Conservation (phyloP, 129 eudicot species). For the Artemisia annua region DNA sequence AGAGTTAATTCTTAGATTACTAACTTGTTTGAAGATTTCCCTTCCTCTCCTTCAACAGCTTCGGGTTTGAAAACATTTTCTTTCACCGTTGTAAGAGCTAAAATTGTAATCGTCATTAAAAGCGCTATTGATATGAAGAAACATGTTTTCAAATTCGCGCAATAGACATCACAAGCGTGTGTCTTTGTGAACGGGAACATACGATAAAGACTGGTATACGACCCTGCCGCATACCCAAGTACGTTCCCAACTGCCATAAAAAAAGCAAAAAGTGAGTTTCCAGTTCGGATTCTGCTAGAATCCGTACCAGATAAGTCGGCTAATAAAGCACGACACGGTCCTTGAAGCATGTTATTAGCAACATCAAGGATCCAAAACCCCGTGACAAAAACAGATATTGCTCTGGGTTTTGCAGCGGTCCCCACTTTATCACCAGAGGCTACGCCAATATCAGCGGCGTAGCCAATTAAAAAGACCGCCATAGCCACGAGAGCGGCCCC, state of each 20-base stretch:
- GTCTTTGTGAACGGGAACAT: conserved; percentile 66
- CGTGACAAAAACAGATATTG: conserved; percentile 65
- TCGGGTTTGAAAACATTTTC: conserved; percentile 37
- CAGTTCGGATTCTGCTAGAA: conserved; percentile 18
- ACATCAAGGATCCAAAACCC: conserved; percentile 96
- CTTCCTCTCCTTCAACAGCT: conserved; percentile 1
- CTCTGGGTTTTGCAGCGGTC: conserved; percentile 50
- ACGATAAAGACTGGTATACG: conserved; percentile 54
- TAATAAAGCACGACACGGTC: conserved; percentile 79
- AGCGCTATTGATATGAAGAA: conserved; percentile 74
- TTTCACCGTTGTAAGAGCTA: conserved; percentile 42
- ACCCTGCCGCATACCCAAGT: conserved; percentile 84
- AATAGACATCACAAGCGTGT: conserved; percentile 66
- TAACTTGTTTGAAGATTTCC: no score
- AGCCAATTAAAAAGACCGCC: conserved; percentile 83
- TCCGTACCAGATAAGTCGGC: conserved; percentile 56
- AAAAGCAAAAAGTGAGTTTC: conserved; percentile 65
- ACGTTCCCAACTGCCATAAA: conserved; percentile 93
- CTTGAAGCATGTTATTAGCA: conserved; percentile 83
- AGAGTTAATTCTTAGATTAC: no score
- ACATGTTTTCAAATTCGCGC: conserved; percentile 79
- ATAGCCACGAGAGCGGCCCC: conserved; percentile 60
- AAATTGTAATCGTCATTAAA: conserved; percentile 37
- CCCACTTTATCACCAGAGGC: conserved; percentile 58
- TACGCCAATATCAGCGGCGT: conserved; percentile 84